Percentiles rank a stretch among this genome's conserved stretches.
Evolutionary conservation across 2,329 filamentous ascomycete genomes (phyloP).

Genomic region (Penicillium sp.): DNA sequence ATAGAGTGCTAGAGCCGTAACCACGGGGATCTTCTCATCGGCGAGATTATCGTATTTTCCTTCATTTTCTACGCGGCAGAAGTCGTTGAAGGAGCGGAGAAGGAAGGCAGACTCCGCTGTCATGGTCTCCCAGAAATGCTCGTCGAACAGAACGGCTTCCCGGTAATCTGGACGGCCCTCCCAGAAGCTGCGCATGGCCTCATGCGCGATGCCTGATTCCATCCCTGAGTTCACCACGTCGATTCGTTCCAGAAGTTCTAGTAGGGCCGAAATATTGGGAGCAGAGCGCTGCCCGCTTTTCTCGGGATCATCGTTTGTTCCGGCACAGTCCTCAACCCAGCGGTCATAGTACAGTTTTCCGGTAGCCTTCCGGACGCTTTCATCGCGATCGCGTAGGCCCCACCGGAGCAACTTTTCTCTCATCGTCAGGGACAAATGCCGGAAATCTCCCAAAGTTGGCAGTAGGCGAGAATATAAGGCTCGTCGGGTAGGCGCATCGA

Average conservation of each 20-base stretch:
- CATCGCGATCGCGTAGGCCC: constrained; percentile 92
- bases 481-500: constrained; percentile 81
- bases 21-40: constrained; percentile 94
- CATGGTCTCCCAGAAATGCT: constrained; percentile 52
- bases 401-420: constrained; percentile 93
- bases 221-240: constrained; percentile 89
- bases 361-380: constrained; percentile 89
- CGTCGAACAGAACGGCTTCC: constrained; percentile 50
- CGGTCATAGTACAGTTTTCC: constrained; percentile 87
- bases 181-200: constrained; percentile 97
- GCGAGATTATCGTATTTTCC: constrained; percentile 75
- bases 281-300: constrained; percentile 57
- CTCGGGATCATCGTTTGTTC: constrained; percentile 64
- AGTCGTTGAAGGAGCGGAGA: constrained; percentile 91
- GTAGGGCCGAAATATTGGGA: constrained; percentile 78
- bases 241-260: constrained; percentile 91
- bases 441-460: constrained; percentile 89
- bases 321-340: constrained; percentile 97
- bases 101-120: constrained; percentile 87
- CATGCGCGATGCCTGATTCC: constrained; percentile 86
- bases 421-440: constrained; percentile 90
- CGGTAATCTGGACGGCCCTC: constrained; percentile 73
- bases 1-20: constrained; percentile 87
- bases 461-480: constrained; percentile 86
- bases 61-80: constrained; percentile 76